These are phyloP conservation scores for Botryotinia calthae DNA, from an alignment of 2,329 filamentous ascomycete genomes.

Conservation along the genomic window DNA sequence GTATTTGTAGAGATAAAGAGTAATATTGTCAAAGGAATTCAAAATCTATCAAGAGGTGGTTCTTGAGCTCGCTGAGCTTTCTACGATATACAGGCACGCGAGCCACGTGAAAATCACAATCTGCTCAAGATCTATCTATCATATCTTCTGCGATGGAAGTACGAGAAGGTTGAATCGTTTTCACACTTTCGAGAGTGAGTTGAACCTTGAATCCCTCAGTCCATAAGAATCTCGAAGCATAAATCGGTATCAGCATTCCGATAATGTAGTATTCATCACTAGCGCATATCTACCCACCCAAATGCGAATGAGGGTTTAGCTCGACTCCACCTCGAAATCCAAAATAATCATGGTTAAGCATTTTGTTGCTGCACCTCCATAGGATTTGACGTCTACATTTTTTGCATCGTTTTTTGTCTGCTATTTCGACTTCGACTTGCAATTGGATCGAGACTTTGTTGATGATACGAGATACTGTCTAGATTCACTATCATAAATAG, in stretches of 20 bases:
- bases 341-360: neutral
- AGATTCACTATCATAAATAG: neutral
- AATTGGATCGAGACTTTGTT: neutral
- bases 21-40: no score
- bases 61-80: neutral
- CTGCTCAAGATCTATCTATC: neutral
- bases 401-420: neutral
- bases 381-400: neutral
- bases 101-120: neutral
- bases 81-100: accelerated
- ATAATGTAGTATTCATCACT: no score
- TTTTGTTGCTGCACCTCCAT: neutral
- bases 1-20: neutral
- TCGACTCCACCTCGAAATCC: neutral
- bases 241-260: neutral
- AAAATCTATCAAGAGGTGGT: neutral
- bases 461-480: neutral
- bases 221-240: neutral
- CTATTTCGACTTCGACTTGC: neutral
- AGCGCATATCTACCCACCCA: no score
- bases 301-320: neutral
- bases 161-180: neutral
- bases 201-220: neutral
- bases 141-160: no score
- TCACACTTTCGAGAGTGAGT: neutral